Percentiles rank a stretch among this genome's conserved stretches.
Conservation (phyloP, 805 yeast species). For the Kazachstania bromeliacearum region DNA sequence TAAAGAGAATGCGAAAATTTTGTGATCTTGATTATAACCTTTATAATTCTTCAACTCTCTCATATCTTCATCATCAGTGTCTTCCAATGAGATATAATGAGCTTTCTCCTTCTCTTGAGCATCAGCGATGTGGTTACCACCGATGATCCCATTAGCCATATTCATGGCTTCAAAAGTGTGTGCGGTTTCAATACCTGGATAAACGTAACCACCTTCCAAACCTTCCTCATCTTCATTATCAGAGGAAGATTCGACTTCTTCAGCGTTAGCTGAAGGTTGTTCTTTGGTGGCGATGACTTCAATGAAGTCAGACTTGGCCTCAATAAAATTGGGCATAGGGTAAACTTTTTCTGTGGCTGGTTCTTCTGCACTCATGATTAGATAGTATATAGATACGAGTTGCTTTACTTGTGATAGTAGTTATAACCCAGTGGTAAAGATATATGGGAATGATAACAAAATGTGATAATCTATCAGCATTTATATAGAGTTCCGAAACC, state of each 20-base stretch:
- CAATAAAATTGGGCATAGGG: conserved; percentile 4
- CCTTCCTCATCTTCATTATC: conserved; percentile 2
- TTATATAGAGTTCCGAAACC: too few species aligned
- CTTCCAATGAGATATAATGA: conserved; percentile 8
- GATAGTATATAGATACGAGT: too few species aligned
- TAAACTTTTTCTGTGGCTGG: neutral
- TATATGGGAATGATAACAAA: too few species aligned
- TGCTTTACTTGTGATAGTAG: too few species aligned
- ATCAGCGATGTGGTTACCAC: conserved; percentile 8
- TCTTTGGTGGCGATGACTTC: conserved; percentile 2
- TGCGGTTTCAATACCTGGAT: conserved; percentile 6
- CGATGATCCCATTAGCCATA: conserved; percentile 9
- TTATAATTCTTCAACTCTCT: conserved; percentile 6
- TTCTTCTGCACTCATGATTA: too few species aligned
- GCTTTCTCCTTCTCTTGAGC: conserved; percentile 2
- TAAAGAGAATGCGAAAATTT: conserved; percentile 31
- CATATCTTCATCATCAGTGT: conserved; percentile 9
- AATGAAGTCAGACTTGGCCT: conserved; percentile 3
- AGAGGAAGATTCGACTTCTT: neutral
- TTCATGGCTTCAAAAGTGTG: conserved; percentile 8
- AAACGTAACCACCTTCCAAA: conserved; percentile 1
- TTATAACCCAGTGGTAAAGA: too few species aligned
- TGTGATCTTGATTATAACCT: conserved; percentile 15
- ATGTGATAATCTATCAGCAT: too few species aligned
- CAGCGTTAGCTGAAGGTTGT: conserved; percentile 6